Evolutionary conservation across 192 early-diverging fungal genomes (phyloP), one percentile per base, ranked within the genome.

Genomic region (Paraglomus occultum): DNA sequence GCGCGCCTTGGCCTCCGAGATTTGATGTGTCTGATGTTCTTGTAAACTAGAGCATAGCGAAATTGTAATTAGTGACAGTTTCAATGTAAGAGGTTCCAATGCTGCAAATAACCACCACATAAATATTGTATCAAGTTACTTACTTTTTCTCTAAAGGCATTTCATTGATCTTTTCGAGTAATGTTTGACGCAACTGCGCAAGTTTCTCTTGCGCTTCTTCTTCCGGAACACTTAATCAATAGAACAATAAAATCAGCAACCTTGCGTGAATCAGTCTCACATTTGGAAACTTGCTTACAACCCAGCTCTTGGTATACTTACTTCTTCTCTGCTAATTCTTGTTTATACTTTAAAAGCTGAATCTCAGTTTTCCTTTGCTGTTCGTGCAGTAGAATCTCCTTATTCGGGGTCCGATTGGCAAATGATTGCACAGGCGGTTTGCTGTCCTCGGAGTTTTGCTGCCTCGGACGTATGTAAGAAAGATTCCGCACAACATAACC

Each of bases 401-500:
- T 52, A 68, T 93, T 90, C 40, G 92, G 87, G 42, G 85, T 82
- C 44, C 81, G 77, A 39, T 78, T 64, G 18, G 68, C 54, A 11
- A 74, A 65, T 15, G 73, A 39, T 18, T 49, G 60, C 15, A 75
- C 62, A 57, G 73, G 75, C 10, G 73, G 72, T 55, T 71, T 63
- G 45, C 75, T 75, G 45, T 83, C 83, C 17, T 82, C 80, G 3
- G 63, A 60, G 58, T 77, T 62, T 5, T 67, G 71, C 14, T 72
- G 78, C n/a, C 80, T 77, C 5, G 85, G 75, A 64, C 83, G 80
- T 43, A 97, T 76, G 23, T 80, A 74, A 11, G 95, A 93, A 55
- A 91, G 77, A 80, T 95, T 99, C 40, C 92, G 89, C 49, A 94
- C 91, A 7, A 99, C 91, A 76, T 95, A 95, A 59, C 97, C 97